Evolutionary conservation across 305 asterid species (phyloP).

Genomic region (Solanum hybrid): DNA sequence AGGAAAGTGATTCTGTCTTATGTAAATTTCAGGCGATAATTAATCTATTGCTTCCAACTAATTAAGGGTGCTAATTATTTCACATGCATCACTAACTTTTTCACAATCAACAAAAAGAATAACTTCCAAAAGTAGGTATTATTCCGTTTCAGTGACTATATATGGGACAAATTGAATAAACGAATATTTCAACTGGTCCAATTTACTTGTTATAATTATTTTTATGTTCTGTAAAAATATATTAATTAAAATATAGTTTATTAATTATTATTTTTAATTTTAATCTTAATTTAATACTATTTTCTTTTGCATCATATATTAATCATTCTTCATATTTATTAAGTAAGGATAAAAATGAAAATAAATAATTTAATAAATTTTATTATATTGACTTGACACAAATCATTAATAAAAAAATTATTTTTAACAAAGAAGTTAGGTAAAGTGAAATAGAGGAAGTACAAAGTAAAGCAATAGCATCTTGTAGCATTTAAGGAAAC

Average conservation of each 20-base stretch:
- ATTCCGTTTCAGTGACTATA: neutral
- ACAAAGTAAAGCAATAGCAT: neutral
- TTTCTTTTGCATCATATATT: neutral
- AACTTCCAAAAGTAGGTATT: neutral
- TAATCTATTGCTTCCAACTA: neutral
- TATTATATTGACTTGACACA: neutral
- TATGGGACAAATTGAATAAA: neutral
- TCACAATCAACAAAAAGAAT: neutral
- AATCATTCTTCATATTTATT: neutral
- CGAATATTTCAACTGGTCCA: neutral
- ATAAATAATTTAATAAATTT: neutral
- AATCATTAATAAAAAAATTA: neutral
- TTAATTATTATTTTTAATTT: neutral
- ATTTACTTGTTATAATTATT: neutral
- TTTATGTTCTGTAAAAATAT: neutral
- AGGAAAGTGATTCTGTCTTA: neutral
- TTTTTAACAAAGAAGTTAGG: neutral
- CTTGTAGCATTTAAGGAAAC: neutral
- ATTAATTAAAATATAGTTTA: neutral
- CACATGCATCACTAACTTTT: conserved; percentile 1
- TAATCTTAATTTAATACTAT: neutral
- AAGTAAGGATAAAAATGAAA: neutral
- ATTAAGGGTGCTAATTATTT: neutral
- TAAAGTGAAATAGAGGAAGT: neutral
- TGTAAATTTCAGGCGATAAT: neutral